Evolutionary conservation across 257 asterid species (phyloP), one percentile per base, ranked within the genome.

Genomic region (Ilex asprella): DNA sequence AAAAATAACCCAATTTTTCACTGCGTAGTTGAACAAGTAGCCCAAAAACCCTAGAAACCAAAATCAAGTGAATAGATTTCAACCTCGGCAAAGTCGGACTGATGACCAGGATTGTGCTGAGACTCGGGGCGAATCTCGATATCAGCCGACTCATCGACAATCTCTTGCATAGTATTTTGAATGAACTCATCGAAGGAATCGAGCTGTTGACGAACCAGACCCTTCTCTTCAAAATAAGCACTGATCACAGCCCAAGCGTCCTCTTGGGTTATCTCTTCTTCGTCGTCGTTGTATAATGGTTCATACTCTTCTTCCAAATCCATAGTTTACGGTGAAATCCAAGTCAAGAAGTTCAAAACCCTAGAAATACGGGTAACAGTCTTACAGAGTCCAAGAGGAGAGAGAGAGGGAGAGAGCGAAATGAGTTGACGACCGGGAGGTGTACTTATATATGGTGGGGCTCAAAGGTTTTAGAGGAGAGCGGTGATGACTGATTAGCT

Each of bases 221-320:
- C 99, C 70, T 92, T 92, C 75, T 86, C 97, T 68, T 92, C 99
- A 30, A 92, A 92, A 67, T 89, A 92, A 27, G 99, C 97, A 59
- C 98, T 92, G 62, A 92, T 92, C 0, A 92, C 99, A 1, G 99
- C 86, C 99, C 99, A 92, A 3, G 99, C 97, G 43, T 92, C 97
- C 65, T 92, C 99, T 81, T 92, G 99, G 12, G 95, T 84, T 7
- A 92, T 92, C 65, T 92, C 99, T 32, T 89, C 87, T 7, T 92
- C 88, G 3, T 78, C 85, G 0, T 76, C 85, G 0, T 77, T 93
- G 9, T 58, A 77, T 14, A 70, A 74, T 69, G 71, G 82, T 72
- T 75, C 73, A 58, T 72, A 74, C 12, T 85, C 95, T 16, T 78
- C 98, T 13, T 84, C 97, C 81, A 72, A 55, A 56, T 89, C 94